Percentiles rank a stretch among this genome's conserved stretches.
These are phyloP conservation scores for Pezicula rhizophila DNA, from an alignment of 2,329 filamentous ascomycete genomes.

Conservation along the genomic window DNA sequence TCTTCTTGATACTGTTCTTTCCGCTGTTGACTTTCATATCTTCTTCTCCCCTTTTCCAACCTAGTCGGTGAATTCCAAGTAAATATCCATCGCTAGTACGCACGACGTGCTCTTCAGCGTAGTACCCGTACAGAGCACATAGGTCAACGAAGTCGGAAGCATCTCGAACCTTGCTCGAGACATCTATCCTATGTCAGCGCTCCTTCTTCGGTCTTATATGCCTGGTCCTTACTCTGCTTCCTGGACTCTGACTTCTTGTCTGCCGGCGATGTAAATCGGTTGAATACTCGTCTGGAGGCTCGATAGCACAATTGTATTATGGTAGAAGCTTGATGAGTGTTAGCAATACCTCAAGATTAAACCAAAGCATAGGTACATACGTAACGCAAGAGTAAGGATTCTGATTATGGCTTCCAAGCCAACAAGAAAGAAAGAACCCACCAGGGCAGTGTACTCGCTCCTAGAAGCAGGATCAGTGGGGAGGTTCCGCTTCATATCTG, in stretches of 20 bases:
- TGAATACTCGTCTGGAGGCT: conserved; percentile 76
- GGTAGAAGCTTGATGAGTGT: conserved; percentile 53
- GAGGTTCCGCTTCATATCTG: conserved; percentile 3
- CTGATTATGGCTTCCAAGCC: conserved; percentile 77
- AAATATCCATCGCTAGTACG: conserved; percentile 93
- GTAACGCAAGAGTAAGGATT: conserved; percentile 80
- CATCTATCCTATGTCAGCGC: conserved; percentile 42
- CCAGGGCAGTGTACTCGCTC: conserved; percentile 80
- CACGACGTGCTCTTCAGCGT: conserved; percentile 91
- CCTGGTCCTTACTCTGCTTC: conserved; percentile 56
- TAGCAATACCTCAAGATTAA: conserved; percentile 3
- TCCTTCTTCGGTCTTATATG: conserved; percentile 54
- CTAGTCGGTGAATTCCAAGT: conserved; percentile 80
- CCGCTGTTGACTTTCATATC: conserved; percentile 71
- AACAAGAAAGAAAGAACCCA: conserved; percentile 78
- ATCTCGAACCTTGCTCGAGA: conserved; percentile 73
- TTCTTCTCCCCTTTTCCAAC: conserved; percentile 77
- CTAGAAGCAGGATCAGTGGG: conserved; percentile 33
- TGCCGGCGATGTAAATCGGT: conserved; percentile 65
- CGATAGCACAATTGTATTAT: conserved; percentile 79
- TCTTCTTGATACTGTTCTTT: conserved; percentile 63
- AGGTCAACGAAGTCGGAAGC: conserved; percentile 90
- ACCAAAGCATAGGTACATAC: conserved; percentile 40
- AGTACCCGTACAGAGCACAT: conserved; percentile 86
- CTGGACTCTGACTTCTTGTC: conserved; percentile 61